Base-by-base conservation (phyloP, 768 basidiomycete genomes). In the Boletus coccyginus region DNA sequence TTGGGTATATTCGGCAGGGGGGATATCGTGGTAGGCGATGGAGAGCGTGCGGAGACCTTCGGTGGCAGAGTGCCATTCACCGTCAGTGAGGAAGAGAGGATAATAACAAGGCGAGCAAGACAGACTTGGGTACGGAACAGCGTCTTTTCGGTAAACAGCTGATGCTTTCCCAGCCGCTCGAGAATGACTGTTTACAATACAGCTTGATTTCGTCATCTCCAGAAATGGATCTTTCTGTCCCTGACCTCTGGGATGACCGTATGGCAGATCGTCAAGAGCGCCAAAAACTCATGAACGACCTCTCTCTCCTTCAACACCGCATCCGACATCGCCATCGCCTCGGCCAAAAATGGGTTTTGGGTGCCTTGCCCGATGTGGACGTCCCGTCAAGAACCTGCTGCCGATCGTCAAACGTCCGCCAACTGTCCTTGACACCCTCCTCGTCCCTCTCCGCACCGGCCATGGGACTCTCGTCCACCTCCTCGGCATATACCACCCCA, bases 11-110 rank as follows among this genome's bases (percentile, higher is more conserved):
- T n/a, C n/a, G n/a, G n/a, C n/a, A n/a, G n/a, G n/a, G n/a, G n/a
- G n/a, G n/a, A n/a, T n/a, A n/a, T n/a, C n/a, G n/a, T n/a, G n/a
- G n/a, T n/a, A n/a, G n/a, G n/a, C n/a, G n/a, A n/a, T n/a, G n/a
- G n/a, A n/a, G n/a, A n/a, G n/a, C 97, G 17, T 98, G 81, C n/a
- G 98, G 69, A 66, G 92, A 87, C 97, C 97, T 41, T 99, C 97
- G 0, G 95, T 96, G 2, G 97, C 97, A 62, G 97, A 98, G 55
- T 96, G 96, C 91, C 90, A 54, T 31, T 21, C 52, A 59, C 29
- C 47, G 29, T 24, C 17, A 17, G 16, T 39, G 19, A 46, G 31
- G 21, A 9, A 10, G 16, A 39, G 7, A 6, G 13, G n/a, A n/a
- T n/a, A 50, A 27, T 31, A 31, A 17, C 14, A 31, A 33, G 10